Evolutionary conservation across 768 basidiomycete species (phyloP), one percentile per base, ranked within the genome.

Genomic region (Suillus americanus): DNA sequence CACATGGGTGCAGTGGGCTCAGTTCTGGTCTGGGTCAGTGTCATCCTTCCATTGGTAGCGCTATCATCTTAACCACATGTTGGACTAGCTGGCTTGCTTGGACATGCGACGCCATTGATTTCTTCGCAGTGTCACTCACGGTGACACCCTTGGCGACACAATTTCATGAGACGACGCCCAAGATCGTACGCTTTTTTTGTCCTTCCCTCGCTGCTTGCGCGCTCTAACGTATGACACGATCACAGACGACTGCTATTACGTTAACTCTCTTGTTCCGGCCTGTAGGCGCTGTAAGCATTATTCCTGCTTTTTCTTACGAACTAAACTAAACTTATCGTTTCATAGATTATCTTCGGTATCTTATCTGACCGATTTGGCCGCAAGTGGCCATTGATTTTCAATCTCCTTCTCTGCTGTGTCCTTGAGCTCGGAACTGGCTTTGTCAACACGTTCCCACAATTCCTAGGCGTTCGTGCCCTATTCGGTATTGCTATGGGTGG

Each of bases 261-360:
- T 82, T 97, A 57, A 97, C 96, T 0, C 82, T 99, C 1, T 85
- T 99, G n/a, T 91, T 98, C 82, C 87, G 96, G 65, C 90, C 92
- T 5, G 79, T 85, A 60, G 91, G 91, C 40, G 90, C 91, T 48
- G 89, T 83, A 46, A 72, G 83, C 68, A 50, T 64, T 46, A 38
- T 60, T 30, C 45, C 6, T 5, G 28, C 45, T 43, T 60, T 28
- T 40, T 59, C 53, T 25, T 40, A 33, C 10, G 0, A 10, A 3
- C 30, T 45, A 18, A 12, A n/a, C 40, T 20, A 18, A 12, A n/a
- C 40, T 20, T 68, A 18, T 60, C 45, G 30, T 23, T 45, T 20
- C 25, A 48, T 20, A 79, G 79, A 63, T 94, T 57, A 78, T 95
- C 68, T 95, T 97, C 68, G 95, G 94, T 54, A 74, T 95, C 50